These are phyloP conservation scores for Trichoderma hamatum DNA, from an alignment of 2,329 filamentous ascomycete species.

Conservation along the genomic window DNA sequence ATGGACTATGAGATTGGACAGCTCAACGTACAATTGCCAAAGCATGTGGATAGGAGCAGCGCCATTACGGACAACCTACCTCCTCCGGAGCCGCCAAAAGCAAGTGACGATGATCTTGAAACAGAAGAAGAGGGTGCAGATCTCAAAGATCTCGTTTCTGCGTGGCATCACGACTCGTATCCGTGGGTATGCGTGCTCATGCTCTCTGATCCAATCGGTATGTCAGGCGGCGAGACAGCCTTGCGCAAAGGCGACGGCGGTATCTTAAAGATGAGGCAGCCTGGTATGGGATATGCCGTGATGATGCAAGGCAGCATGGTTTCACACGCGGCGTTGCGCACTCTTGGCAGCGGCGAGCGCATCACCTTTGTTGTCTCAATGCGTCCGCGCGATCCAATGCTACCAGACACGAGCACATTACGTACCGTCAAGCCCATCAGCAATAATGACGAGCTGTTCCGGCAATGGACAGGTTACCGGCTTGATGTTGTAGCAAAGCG, in stretches of 20 bases:
- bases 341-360: slow-evolving; percentile 47
- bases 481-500: slow-evolving; percentile 34
- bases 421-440: slow-evolving; percentile 35
- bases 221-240: slow-evolving; percentile 48
- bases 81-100: slow-evolving; percentile 36
- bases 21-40: slow-evolving; percentile 51
- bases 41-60: slow-evolving; percentile 30
- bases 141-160: slow-evolving; percentile 32
- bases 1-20: slow-evolving; percentile 63
- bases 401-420: slow-evolving; percentile 47
- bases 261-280: slow-evolving; percentile 34
- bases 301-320: slow-evolving; percentile 52
- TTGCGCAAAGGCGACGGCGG: slow-evolving; percentile 34
- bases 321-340: slow-evolving; percentile 47
- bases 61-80: slow-evolving; percentile 28
- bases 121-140: slow-evolving; percentile 30
- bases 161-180: slow-evolving; percentile 55
- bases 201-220: slow-evolving; percentile 51
- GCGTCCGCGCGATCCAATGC: slow-evolving; percentile 43
- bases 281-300: slow-evolving; percentile 44
- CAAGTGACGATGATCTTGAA: slow-evolving; percentile 31
- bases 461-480: slow-evolving; percentile 37
- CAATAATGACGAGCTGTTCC: slow-evolving; percentile 36
- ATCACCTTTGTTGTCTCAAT: slow-evolving; percentile 53
- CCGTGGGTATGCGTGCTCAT: slow-evolving; percentile 57